Conservation (phyloP, 768 basidiomycete genomes). For the Calocybe gangraenosa region DNA sequence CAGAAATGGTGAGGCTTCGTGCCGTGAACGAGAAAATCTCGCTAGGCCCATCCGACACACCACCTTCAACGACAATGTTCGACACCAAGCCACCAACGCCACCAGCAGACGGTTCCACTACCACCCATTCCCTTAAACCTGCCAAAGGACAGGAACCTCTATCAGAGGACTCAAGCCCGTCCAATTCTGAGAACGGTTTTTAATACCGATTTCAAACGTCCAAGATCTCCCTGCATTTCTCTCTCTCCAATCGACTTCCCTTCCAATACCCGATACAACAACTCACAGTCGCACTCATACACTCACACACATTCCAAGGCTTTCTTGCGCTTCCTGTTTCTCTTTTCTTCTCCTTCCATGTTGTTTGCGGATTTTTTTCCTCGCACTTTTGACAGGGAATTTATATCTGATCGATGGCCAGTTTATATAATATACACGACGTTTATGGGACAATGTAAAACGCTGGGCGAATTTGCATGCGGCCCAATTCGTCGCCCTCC, state of each 20-base stretch:
- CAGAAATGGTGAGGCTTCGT: constrained; percentile 67
- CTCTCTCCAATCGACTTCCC: not conserved
- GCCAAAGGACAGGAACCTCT: constrained; percentile 59
- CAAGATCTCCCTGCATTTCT: constrained; percentile 14
- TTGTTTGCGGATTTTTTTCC: constrained; percentile 14
- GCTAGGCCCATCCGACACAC: constrained; percentile 52
- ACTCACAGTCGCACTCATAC: too few species aligned
- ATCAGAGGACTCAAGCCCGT: constrained; percentile 58
- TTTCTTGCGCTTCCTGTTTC: constrained; percentile 22
- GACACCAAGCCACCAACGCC: constrained; percentile 60
- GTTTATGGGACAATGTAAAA: constrained; percentile 16
- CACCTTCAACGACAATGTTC: constrained; percentile 48
- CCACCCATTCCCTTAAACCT: constrained; percentile 47
- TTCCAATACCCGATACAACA: too few species aligned
- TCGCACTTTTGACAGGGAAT: constrained; percentile 25
- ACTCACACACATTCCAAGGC: not conserved
- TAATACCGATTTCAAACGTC: constrained; percentile 25
- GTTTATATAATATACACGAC: constrained; percentile 14
- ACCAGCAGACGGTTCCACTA: constrained; percentile 49
- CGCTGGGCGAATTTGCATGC: constrained; percentile 24
- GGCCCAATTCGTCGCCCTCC: constrained; percentile 5
- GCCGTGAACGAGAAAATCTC: constrained; percentile 83
- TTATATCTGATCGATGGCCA: constrained; percentile 22
- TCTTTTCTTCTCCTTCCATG: constrained; percentile 22
- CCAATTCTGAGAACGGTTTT: constrained; percentile 45